These are phyloP conservation scores for Nicotiana attenuata DNA, from an alignment of 257 asterid genomes.

Conservation along the genomic window DNA sequence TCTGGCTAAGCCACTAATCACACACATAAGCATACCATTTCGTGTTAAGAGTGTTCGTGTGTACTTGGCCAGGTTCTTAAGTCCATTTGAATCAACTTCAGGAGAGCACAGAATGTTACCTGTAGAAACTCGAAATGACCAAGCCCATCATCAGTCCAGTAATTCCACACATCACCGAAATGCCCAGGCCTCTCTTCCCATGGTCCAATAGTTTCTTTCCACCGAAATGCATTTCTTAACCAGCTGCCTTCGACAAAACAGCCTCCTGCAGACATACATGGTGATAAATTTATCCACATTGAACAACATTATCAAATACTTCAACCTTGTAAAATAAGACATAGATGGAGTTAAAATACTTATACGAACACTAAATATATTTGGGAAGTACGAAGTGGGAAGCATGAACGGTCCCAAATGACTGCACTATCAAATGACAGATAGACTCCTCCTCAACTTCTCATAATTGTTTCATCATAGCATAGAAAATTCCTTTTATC, in stretches of 20 bases:
- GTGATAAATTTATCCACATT: not conserved
- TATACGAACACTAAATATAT: too few relatives aligned
- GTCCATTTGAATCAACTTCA: not conserved
- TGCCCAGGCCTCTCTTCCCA: slow-evolving; percentile 99
- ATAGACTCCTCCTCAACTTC: too few relatives aligned
- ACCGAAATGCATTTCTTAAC: slow-evolving; percentile 83
- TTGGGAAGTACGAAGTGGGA: too few relatives aligned
- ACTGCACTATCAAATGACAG: too few relatives aligned
- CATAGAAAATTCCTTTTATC: too few relatives aligned
- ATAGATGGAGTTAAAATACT: too few relatives aligned
- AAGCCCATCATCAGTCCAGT: slow-evolving; percentile 95
- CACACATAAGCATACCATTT: not conserved
- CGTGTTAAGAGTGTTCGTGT: not conserved
- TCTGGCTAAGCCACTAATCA: too few relatives aligned
- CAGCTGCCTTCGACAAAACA: slow-evolving; percentile 90
- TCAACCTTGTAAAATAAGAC: not conserved
- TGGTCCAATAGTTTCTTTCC: slow-evolving; percentile 93
- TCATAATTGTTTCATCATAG: too few relatives aligned
- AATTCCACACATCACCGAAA: slow-evolving; percentile 93
- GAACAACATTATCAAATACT: not conserved
- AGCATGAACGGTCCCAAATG: too few relatives aligned
- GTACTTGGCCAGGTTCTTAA: not conserved
- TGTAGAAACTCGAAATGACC: slow-evolving; percentile 91
- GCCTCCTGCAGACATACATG: slow-evolving; percentile 53
- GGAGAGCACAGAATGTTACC: slow-evolving; percentile 30